A percentile compares a stretch with the other conserved stretches of the same genome.
Conservation (phyloP, 2,329 filamentous ascomycete species). For the Aureobasidium pullulans region DNA sequence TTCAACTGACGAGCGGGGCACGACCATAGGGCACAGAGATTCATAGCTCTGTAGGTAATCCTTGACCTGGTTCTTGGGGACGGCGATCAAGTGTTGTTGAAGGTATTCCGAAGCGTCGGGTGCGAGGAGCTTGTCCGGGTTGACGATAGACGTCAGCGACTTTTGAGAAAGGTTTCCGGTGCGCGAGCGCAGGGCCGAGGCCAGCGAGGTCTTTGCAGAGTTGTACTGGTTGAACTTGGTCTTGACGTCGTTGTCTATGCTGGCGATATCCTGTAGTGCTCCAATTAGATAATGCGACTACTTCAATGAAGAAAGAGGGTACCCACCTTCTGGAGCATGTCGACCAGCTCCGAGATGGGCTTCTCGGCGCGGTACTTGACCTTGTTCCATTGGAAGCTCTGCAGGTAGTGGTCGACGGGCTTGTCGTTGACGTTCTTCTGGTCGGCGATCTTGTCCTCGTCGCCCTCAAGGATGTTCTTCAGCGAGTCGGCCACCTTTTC, state of each 20-base stretch:
- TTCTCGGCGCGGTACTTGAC: conserved; percentile 94
- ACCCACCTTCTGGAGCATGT: conserved; percentile 74
- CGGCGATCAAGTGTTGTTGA: conserved; percentile 87
- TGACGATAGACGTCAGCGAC: conserved; percentile 81
- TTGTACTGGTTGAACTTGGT: conserved; percentile 93
- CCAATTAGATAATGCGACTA: not conserved
- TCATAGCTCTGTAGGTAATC: conserved; percentile 89
- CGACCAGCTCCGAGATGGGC: conserved; percentile 77
- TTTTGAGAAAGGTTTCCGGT: conserved; percentile 92
- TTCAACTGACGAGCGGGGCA: conserved; percentile 76
- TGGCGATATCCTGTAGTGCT: conserved; percentile 64
- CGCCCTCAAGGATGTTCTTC: conserved; percentile 71
- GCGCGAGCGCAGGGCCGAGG: conserved; percentile 75
- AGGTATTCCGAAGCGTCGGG: conserved; percentile 85
- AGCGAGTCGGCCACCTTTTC: conserved; percentile 83
- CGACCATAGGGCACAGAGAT: conserved; percentile 76
- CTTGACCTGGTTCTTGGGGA: conserved; percentile 71
- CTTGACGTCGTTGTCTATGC: conserved; percentile 94
- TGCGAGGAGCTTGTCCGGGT: conserved; percentile 65
- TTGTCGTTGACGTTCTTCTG: conserved; percentile 95
- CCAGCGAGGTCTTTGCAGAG: conserved; percentile 75
- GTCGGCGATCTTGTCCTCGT: conserved; percentile 72
- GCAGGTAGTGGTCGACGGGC: conserved; percentile 89
- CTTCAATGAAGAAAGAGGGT: not conserved
- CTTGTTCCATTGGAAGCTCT: conserved; percentile 91